Percentiles rank a stretch among this genome's conserved stretches.
Evolutionary conservation across 2,329 filamentous ascomycete species (phyloP).

Genomic region (Epichloe bromicola): DNA sequence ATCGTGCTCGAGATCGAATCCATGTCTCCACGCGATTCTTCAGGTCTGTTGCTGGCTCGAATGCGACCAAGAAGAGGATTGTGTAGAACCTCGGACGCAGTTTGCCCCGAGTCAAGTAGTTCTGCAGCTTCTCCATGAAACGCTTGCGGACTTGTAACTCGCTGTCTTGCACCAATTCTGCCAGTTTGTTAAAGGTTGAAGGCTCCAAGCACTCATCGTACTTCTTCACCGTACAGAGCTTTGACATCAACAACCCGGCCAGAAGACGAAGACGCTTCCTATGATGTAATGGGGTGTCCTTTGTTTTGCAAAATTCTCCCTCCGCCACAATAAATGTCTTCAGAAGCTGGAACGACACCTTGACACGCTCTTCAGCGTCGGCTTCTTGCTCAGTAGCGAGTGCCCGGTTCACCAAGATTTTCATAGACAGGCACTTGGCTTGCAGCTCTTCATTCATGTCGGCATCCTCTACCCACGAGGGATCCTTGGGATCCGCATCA

Average conservation of each 20-base stretch:
- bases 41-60: constrained; percentile 67
- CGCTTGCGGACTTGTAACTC: constrained; percentile 59
- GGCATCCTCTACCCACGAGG: constrained; percentile 54
- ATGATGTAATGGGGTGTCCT: constrained; percentile 65
- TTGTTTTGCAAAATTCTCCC: constrained; percentile 67
- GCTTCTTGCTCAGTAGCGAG: constrained; percentile 43
- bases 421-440: constrained; percentile 73
- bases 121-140: constrained; percentile 80
- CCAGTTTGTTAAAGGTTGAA: constrained; percentile 66
- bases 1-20: constrained; percentile 68
- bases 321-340: constrained; percentile 61
- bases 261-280: constrained; percentile 68
- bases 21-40: constrained; percentile 71
- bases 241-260: constrained; percentile 69
- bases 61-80: constrained; percentile 80
- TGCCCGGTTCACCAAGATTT: constrained; percentile 74
- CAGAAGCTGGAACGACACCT: constrained; percentile 64
- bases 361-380: constrained; percentile 45
- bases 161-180: constrained; percentile 68
- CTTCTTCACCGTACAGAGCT: constrained; percentile 64
- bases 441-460: constrained; percentile 67
- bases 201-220: constrained; percentile 66
- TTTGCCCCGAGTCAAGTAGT: constrained; percentile 65
- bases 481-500: constrained; percentile 41
- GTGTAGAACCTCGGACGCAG: constrained; percentile 72